Percentiles rank a stretch among this genome's conserved stretches.
Evolutionary conservation across 139 green algal species (phyloP).

Genomic region (Volvox africanus): DNA sequence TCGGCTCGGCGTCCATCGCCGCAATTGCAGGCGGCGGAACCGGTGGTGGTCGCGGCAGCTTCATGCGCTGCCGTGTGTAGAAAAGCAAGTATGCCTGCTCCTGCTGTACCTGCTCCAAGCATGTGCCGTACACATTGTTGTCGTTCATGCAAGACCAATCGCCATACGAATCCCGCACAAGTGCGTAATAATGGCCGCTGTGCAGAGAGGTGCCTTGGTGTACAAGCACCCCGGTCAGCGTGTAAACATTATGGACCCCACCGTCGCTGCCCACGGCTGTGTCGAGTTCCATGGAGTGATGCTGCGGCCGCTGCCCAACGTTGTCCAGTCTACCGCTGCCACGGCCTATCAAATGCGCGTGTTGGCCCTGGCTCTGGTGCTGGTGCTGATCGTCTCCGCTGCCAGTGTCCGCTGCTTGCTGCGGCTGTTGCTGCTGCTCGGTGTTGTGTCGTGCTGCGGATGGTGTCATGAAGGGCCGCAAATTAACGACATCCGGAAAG

Average conservation of each 20-base stretch:
- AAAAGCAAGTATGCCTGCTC: conserved; percentile 96
- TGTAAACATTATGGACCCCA: conserved; percentile 63
- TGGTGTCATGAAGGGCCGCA: conserved; percentile 76
- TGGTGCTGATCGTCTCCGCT: conserved; percentile 4
- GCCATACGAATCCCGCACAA: conserved; percentile 71
- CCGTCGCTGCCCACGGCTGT: background rate
- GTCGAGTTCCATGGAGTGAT: background rate
- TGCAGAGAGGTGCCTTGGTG: conserved; percentile 82
- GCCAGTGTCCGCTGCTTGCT: background rate
- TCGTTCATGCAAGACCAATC: conserved; percentile 92
- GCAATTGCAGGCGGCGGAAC: background rate
- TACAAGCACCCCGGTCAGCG: conserved; percentile 88
- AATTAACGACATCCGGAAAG: conserved; percentile 77
- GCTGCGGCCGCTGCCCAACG: background rate
- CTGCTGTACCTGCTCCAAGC: conserved; percentile 63
- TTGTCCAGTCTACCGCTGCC: background rate
- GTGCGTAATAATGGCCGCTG: conserved; percentile 89
- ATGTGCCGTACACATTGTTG: conserved; percentile 37
- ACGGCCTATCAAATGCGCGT: background rate
- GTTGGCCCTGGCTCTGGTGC: background rate
- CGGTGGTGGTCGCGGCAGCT: conserved; percentile 36
- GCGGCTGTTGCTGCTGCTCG: conserved; percentile 1
- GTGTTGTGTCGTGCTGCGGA: background rate
- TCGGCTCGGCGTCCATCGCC: background rate
- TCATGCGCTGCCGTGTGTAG: conserved; percentile 80